phyloP scores from a whole-genome alignment of 805 yeast genomes.

The Candida nonsorbophila region DNA sequence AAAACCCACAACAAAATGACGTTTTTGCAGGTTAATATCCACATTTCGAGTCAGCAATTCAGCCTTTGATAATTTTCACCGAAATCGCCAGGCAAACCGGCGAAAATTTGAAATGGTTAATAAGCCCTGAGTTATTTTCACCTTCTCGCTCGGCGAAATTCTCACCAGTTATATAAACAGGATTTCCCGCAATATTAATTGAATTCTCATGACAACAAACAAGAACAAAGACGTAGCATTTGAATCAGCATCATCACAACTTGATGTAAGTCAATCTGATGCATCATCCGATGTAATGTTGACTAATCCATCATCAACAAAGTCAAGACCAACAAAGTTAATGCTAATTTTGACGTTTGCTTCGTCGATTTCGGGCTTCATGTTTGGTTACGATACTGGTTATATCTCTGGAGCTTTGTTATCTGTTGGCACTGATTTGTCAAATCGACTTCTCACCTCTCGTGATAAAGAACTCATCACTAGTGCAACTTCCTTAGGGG shows the following conservation, averaged over 20 bases:
- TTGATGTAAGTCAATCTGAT: constrained; percentile 1
- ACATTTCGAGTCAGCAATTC: too few relatives aligned
- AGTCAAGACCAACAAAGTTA: constrained; percentile 49
- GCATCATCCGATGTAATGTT: constrained; percentile 1
- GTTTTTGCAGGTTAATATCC: too few relatives aligned
- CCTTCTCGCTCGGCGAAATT: too few relatives aligned
- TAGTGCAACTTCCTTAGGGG: constrained; percentile 92
- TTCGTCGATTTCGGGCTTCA: constrained; percentile 88
- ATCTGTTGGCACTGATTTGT: constrained; percentile 71
- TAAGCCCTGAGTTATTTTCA: too few relatives aligned
- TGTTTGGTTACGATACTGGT: constrained; percentile 98
- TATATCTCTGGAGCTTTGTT: constrained; percentile 92
- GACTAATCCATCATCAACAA: neutral
- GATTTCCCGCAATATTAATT: too few relatives aligned
- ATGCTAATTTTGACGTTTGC: constrained; percentile 67
- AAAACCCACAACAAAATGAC: too few relatives aligned
- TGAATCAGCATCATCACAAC: constrained; percentile 1
- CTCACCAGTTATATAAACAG: too few relatives aligned
- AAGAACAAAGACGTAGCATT: too few relatives aligned
- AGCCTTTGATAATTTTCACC: too few relatives aligned
- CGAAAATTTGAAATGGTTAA: too few relatives aligned
- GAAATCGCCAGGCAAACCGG: too few relatives aligned
- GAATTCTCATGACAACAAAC: too few relatives aligned
- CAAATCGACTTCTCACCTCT: constrained; percentile 50
- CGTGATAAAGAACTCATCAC: constrained; percentile 90